Conservation (phyloP, 2,329 filamentous ascomycete genomes). For the Talaromyces sp. region DNA sequence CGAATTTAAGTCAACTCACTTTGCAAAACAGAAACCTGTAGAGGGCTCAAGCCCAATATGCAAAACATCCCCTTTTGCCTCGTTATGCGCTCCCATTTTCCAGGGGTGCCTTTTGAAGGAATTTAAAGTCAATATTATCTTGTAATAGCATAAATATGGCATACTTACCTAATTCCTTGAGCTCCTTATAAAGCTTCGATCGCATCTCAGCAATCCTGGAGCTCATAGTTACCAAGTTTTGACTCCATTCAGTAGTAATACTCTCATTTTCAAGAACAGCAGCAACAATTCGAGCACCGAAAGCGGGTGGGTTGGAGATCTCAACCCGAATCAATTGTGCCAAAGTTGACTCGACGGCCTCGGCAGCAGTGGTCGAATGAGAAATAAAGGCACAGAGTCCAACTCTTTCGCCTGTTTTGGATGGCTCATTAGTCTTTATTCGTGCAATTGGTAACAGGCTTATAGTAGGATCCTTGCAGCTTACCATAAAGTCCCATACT, state of each 20-base stretch:
- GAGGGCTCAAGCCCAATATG: conserved; percentile 55
- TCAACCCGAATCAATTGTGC: conserved; percentile 69
- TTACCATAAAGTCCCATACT: conserved; percentile 38
- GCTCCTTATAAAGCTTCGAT: conserved; percentile 66
- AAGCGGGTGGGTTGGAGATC: conserved; percentile 91
- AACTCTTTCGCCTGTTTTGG: conserved; percentile 18
- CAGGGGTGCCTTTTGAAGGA: conserved; percentile 57
- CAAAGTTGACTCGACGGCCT: conserved; percentile 22
- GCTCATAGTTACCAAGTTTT: conserved; percentile 83
- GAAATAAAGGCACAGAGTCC: conserved; percentile 21
- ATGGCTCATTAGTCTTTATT: neutral
- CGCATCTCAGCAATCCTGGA: conserved; percentile 91
- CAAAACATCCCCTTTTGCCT: conserved; percentile 99
- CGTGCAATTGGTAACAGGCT: neutral
- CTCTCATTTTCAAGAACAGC: conserved; percentile 71
- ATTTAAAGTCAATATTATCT: neutral
- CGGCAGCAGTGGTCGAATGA: conserved; percentile 15
- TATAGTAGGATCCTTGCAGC: neutral
- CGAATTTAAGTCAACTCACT: neutral
- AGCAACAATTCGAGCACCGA: conserved; percentile 81
- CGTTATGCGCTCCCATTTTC: conserved; percentile 53
- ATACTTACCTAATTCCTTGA: conserved; percentile 68
- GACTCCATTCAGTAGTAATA: conserved; percentile 83
- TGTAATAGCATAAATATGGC: neutral
- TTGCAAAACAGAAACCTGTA: conserved; percentile 41